phyloP scores from a whole-genome alignment of 495 filamentous ascomycete species.

The Daldinia loculata region DNA sequence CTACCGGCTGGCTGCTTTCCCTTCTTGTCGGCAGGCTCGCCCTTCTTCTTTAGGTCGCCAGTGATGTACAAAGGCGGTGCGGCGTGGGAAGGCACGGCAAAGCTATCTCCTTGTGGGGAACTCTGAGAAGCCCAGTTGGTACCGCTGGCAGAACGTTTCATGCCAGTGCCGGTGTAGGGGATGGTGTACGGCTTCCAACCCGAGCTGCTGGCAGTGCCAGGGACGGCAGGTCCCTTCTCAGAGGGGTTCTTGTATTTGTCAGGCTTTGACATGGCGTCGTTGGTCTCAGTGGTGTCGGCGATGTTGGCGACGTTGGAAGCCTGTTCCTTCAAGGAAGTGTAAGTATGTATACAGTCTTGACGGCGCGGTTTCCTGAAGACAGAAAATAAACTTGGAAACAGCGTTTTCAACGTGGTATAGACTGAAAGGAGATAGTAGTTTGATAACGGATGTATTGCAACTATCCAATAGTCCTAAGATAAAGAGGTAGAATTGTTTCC shows the following conservation, averaged over 20 bases:
- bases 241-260: slow-evolving; percentile 19
- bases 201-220: slow-evolving; percentile 1
- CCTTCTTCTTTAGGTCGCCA: neutral
- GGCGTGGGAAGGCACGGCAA: neutral
- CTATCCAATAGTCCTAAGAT: neutral
- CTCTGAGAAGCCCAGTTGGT: slow-evolving; percentile 6
- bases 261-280: slow-evolving; percentile 21
- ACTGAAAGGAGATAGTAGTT: neutral
- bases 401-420: neutral
- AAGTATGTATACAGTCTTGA: neutral
- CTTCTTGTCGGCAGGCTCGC: neutral
- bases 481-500: neutral
- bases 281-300: neutral
- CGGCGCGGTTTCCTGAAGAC: neutral
- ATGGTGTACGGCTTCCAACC: slow-evolving; percentile 37
- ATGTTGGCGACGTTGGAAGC: neutral
- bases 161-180: slow-evolving; percentile 38
- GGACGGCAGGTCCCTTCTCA: slow-evolving; percentile 13
- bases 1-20: neutral
- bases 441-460: neutral
- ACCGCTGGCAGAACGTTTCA: neutral
- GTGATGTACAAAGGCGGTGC: slow-evolving; percentile 24
- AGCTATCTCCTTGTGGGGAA: neutral
- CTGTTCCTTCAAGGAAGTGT: neutral
- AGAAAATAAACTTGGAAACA: neutral